phyloP scores from a whole-genome alignment of 108 stramenopile genomes.

The Mediolabrus comicus region DNA sequence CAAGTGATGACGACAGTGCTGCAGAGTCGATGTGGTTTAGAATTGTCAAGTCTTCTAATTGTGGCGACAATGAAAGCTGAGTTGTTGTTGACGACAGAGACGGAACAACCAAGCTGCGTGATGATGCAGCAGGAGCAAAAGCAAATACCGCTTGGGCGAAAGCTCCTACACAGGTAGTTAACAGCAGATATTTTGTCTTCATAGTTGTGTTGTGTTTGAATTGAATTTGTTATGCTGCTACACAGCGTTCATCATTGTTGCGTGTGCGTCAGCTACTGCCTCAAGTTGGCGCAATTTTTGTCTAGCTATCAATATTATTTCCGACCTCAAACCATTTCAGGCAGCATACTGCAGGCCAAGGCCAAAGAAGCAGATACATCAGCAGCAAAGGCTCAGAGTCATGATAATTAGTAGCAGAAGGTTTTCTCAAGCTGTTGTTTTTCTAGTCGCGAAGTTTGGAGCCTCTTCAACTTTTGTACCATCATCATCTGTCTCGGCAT shows the following conservation, averaged over 20 bases:
- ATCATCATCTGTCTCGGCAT: background rate
- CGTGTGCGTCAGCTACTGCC: background rate
- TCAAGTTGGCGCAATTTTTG: no score
- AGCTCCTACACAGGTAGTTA: background rate
- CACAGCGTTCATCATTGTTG: background rate
- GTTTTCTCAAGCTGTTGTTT: background rate
- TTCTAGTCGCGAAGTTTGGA: background rate
- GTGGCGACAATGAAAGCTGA: no score
- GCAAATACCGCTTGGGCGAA: background rate
- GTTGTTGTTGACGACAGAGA: no score
- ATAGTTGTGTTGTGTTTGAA: background rate
- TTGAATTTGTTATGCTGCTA: no score
- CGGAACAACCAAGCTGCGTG: background rate
- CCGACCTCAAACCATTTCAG: no score
- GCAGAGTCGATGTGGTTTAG: no score
- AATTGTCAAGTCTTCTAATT: no score
- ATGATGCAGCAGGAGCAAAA: background rate
- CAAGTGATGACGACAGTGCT: conserved; percentile 29
- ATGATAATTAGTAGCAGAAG: background rate
- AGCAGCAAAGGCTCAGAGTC: background rate
- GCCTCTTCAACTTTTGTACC: no score
- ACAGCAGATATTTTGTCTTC: background rate
- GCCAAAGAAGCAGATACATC: no score
- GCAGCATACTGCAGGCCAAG: no score
- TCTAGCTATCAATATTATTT: no score